phyloP scores from a whole-genome alignment of 106 monocot species.

The Dactylorhiza incarnata region DNA sequence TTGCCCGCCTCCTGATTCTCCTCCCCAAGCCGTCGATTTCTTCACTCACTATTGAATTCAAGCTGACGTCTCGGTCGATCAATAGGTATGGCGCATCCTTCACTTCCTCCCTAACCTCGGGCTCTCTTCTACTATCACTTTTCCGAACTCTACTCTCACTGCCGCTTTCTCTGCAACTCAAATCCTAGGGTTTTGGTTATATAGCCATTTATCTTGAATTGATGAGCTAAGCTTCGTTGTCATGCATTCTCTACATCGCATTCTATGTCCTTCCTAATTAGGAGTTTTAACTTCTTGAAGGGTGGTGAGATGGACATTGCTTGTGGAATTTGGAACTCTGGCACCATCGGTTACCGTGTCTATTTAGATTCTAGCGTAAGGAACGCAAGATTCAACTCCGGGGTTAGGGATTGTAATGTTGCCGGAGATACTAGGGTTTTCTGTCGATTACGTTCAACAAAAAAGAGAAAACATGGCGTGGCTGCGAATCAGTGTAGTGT shows the following conservation, averaged over 20 bases:
- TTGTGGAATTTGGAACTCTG: constrained; percentile 31
- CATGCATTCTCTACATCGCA: not conserved
- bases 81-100: not conserved
- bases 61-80: not conserved
- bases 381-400: constrained; percentile 7
- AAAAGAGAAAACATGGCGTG: constrained; percentile 24
- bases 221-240: not conserved
- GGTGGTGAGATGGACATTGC: constrained; percentile 51
- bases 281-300: not conserved
- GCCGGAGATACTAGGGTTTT: constrained; percentile 27
- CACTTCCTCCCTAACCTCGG: not conserved
- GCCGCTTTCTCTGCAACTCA: not conserved
- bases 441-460: constrained; percentile 11
- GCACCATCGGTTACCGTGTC: constrained; percentile 8
- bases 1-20: not conserved
- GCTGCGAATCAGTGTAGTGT: not conserved
- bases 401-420: constrained; percentile 15
- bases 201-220: not conserved
- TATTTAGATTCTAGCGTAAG: constrained; percentile 13
- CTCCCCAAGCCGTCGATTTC: not conserved
- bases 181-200: not conserved
- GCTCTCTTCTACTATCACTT: not conserved
- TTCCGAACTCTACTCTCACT: not conserved
- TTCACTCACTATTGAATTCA: not conserved
- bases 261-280: not conserved